Evolutionary conservation across 306 rosid genomes (phyloP).

Genomic region (Phaseolus lunatus): DNA sequence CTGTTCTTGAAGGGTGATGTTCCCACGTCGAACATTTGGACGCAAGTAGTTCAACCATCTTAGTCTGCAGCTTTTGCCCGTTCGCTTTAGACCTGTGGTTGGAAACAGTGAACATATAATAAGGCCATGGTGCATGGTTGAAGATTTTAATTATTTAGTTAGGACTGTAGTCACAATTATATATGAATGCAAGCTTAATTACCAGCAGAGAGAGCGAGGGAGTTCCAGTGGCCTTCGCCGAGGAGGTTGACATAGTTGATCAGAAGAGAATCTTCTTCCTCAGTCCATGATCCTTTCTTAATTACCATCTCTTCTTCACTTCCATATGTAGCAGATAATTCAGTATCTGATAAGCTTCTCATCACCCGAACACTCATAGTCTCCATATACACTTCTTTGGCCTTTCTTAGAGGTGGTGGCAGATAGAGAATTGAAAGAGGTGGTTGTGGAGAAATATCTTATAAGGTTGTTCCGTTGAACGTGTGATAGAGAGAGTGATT

Average conservation of each 20-base stretch:
- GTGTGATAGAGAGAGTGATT: conserved; percentile 20
- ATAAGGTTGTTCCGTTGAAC: neutral
- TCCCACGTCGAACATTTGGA: conserved; percentile 73
- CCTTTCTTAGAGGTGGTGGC: neutral
- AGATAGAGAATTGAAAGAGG: neutral
- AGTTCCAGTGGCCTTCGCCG: conserved; percentile 78
- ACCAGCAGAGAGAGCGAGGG: conserved; percentile 62
- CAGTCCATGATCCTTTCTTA: conserved; percentile 79
- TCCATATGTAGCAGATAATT: conserved; percentile 39
- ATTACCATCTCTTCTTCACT: conserved; percentile 47
- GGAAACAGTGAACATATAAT: neutral
- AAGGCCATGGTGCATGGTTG: neutral
- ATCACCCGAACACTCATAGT: conserved; percentile 7
- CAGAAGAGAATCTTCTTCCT: conserved; percentile 66
- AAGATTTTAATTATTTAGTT: neutral
- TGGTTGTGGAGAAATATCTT: neutral
- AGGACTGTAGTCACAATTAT: neutral
- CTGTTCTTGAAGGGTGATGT: conserved; percentile 74
- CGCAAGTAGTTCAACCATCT: conserved; percentile 83
- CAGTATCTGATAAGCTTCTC: conserved; percentile 49
- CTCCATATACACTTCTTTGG: conserved; percentile 29
- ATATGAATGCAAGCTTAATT: neutral
- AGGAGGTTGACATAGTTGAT: conserved; percentile 47
- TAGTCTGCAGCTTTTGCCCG: conserved; percentile 80
- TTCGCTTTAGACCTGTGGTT: conserved; percentile 64